phyloP scores from a whole-genome alignment of 225 moss, liverwort and hornwort species.

The Ulota crispa region DNA sequence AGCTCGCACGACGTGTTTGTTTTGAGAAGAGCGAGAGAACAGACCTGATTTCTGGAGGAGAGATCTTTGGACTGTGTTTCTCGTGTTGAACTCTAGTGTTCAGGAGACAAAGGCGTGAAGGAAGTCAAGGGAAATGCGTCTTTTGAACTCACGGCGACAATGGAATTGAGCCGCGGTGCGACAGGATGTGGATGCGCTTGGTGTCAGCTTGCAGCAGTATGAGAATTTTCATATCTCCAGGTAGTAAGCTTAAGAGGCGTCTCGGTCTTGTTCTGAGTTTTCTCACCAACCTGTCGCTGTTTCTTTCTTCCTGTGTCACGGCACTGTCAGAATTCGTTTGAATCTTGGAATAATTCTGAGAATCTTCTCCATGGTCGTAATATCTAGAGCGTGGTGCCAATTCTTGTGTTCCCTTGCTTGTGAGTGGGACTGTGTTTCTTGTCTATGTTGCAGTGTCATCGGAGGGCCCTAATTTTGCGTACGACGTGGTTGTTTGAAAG shows the following conservation, averaged over 20 bases:
- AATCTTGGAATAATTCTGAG: conserved; percentile 8
- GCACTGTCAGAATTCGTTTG: background rate
- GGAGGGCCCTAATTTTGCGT: background rate
- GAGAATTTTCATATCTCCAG: conserved; percentile 34
- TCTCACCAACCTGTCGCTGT: background rate
- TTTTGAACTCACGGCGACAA: background rate
- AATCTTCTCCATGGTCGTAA: background rate
- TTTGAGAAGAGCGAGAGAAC: background rate
- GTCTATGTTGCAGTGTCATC: background rate
- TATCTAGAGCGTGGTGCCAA: background rate
- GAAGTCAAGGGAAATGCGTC: background rate
- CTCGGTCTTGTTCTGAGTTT: background rate
- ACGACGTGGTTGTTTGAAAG: no score
- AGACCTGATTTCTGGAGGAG: background rate
- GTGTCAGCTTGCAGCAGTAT: conserved; percentile 26
- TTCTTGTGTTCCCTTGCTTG: background rate
- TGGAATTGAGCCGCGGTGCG: conserved; percentile 29
- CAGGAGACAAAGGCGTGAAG: background rate
- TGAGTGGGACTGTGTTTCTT: background rate
- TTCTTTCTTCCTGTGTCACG: background rate
- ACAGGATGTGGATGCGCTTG: conserved; percentile 37
- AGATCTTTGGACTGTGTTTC: background rate
- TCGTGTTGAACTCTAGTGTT: background rate
- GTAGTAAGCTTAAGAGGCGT: conserved; percentile 10
- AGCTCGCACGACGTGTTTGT: background rate